phyloP scores from a whole-genome alignment of 1,284 basidiomycete genomes.

The Moniliophthora roreri region DNA sequence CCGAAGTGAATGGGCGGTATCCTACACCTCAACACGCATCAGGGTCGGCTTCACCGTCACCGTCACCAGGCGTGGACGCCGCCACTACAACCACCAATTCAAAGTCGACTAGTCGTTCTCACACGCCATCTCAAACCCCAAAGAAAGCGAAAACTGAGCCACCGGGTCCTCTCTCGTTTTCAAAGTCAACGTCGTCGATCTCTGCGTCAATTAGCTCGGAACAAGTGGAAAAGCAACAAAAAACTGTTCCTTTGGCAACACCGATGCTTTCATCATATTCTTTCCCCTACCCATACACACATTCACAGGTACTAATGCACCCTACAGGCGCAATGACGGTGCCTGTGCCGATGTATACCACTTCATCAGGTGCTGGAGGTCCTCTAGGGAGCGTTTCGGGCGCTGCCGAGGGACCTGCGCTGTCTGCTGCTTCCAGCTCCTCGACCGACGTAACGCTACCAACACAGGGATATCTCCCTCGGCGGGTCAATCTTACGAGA shows the following conservation, averaged over 20 bases:
- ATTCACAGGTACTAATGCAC: slow-evolving; percentile 11
- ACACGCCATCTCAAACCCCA: no score
- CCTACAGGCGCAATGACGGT: slow-evolving; percentile 14
- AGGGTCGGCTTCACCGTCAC: no score
- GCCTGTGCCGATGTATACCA: slow-evolving; percentile 6
- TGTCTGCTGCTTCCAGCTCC: not conserved
- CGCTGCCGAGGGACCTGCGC: no score
- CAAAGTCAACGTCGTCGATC: slow-evolving; percentile 1
- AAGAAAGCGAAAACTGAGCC: no score
- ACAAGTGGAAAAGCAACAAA: slow-evolving; percentile 7
- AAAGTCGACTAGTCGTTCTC: no score
- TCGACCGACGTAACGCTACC: not conserved
- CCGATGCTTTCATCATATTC: slow-evolving; percentile 14
- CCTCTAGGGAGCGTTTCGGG: not conserved
- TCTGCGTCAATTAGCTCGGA: not conserved
- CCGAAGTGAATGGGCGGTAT: no score
- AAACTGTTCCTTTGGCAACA: slow-evolving; percentile 7
- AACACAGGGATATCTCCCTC: not conserved
- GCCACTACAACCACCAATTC: no score
- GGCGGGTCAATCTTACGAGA: slow-evolving; percentile 10
- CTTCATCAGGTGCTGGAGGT: not conserved
- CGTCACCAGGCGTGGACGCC: no score
- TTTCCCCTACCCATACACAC: slow-evolving; percentile 11
- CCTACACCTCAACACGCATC: no score
- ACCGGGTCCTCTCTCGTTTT: not conserved